Base-by-base conservation (phyloP, 805 yeast species). In the Cyberlindnera veronae region DNA sequence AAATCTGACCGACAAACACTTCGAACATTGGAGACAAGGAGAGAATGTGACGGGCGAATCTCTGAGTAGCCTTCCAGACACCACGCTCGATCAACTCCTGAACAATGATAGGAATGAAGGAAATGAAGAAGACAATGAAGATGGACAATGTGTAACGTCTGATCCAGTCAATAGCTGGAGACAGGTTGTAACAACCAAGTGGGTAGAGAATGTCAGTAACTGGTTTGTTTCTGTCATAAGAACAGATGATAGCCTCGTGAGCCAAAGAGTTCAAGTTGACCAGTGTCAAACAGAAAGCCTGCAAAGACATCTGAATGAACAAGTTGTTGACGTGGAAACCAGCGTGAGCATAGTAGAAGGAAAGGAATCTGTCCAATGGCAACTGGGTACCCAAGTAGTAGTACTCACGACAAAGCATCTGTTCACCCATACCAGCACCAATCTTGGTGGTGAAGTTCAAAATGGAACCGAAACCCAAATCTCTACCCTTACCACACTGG, bases 351-450 rank as follows among this genome's bases (percentile, higher is more conserved):
- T 82, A 84, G 68, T 81, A 84, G 70, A 84, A 84, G 9, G 91
- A 81, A 49, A 84, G 71, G 72, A 84, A 81, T 64, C 91, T 75
- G 61, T 84, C 91, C 55, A 84, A 64, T 32, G 91, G 93, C 48
- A 84, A 67, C 58, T 81, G 89, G 28, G 91, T 81, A 57, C 91
- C 88, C 62, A 84, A 63, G 63, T 84, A 83, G 64, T 80, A 84
- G 61, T 84, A 84, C 62, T 84, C 95, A 67, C 95, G 74, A 20
- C 90, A 83, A 45, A 84, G 68, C 81, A 84, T 81, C 63, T 84
- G 95, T 65, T 84, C 95, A 63, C 93, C 93, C 95, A 84, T 84
- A 66, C 95, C 95, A 51, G 93, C 90, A 65, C 95, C 95, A 74
- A 84, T 84, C 66, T 84, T 84, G 30, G 90, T 84, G 17, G 89